Evolutionary conservation across 129 eudicot species (phyloP).

Genomic region (Mikania micrantha): DNA sequence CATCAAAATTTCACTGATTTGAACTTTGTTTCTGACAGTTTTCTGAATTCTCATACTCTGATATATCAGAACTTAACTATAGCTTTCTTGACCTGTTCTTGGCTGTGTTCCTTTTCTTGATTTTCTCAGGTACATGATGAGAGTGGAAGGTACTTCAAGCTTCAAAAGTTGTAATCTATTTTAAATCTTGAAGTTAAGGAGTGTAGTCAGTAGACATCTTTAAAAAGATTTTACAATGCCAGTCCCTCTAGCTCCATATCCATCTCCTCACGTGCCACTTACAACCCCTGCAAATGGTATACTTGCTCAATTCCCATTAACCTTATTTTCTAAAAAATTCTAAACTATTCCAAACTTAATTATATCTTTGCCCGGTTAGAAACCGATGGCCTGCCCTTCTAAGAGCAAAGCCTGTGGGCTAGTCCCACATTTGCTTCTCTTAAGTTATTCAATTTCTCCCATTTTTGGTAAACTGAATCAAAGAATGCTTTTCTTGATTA

Average conservation of each 20-base stretch:
- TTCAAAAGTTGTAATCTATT: slow-evolving; percentile 29
- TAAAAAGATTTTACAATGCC: slow-evolving; percentile 63
- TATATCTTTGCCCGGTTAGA: too few species aligned
- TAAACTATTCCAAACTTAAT: too few species aligned
- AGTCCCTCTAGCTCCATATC: slow-evolving; percentile 88
- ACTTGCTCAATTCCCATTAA: not conserved
- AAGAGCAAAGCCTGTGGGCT: too few species aligned
- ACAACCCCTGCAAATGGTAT: slow-evolving; percentile 72
- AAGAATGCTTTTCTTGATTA: slow-evolving; percentile 1
- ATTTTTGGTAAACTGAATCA: not conserved
- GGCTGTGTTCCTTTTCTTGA: slow-evolving; percentile 1
- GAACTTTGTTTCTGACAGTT: slow-evolving; percentile 17
- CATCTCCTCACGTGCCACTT: slow-evolving; percentile 55
- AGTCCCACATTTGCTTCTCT: not conserved
- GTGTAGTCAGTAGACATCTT: not conserved
- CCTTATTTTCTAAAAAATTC: not conserved
- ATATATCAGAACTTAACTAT: slow-evolving; percentile 20
- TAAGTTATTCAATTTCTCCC: not conserved
- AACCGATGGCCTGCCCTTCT: too few species aligned
- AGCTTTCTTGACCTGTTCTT: slow-evolving; percentile 18
- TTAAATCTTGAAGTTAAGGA: slow-evolving; percentile 29
- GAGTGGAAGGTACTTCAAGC: slow-evolving; percentile 21
- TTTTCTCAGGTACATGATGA: slow-evolving; percentile 30
- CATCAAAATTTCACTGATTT: slow-evolving; percentile 2
- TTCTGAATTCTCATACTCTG: slow-evolving; percentile 23